Base-by-base conservation (phyloP, 768 basidiomycete species). In the Lentinula edodes region DNA sequence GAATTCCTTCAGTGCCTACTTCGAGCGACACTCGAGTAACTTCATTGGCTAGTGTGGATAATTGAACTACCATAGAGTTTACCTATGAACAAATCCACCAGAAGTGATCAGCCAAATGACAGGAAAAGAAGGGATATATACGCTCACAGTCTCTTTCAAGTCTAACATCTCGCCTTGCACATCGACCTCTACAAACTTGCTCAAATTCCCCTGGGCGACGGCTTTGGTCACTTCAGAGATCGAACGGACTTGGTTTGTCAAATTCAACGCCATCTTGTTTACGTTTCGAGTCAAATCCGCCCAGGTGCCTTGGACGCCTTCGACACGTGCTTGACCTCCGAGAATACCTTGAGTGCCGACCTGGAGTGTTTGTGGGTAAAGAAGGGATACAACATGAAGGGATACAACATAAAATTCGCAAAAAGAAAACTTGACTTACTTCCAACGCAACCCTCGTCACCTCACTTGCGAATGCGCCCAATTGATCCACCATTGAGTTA, bases 261-360 rank as follows among this genome's bases (percentile, higher is more conserved):
- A 73, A 69, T 93, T 93, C 45, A 81, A 86, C 2, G 91, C 91
- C 90, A 93, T 93, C 69, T 92, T 90, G 72, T 97, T 97, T 69
- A 97, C 94, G 62, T 91, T 92, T 61, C 88, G 78, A 0, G 93
- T 95, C 72, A 97, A 78, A 69, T 92, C 90, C 18, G 88, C 87
- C 95, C 95, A 97, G 7, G 93, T 94, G 16, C 95, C 95, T 71
- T 94, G 90, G 0, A 95, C 93, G 69, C 91, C 92, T 64, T 91
- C 88, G 39, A 96, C 95, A 38, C 82, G 85, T 9, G 95, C 95
- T 69, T 95, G 93, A 58, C 93, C 93, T 63, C 95, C 93, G 66
- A 95, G 77, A 50, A 92, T 92, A 69, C 91, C 93, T 67, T 94
- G 88, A 3, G 93, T 94, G 23, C 93, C 93, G 68, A 95, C 55